These are phyloP conservation scores for Uromyces viciae-fabae DNA, from an alignment of 1,284 basidiomycete genomes.

Conservation along the genomic window DNA sequence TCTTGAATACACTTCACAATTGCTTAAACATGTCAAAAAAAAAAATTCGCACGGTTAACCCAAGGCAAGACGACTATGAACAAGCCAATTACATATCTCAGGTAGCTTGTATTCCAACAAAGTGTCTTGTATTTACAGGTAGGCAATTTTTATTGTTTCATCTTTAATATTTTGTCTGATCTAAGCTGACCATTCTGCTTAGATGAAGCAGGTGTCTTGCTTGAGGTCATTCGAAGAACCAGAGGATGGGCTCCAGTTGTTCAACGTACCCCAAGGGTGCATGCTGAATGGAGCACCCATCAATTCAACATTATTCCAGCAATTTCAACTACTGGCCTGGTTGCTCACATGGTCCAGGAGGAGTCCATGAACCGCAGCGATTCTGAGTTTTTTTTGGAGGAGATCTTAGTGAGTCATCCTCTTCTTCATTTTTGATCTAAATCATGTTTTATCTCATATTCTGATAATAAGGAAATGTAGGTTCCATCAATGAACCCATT, in stretches of 20 bases:
- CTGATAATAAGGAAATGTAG: not conserved
- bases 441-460: too few relatives aligned
- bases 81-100: not conserved
- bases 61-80: not conserved
- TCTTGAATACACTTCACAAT: not conserved
- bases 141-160: not conserved
- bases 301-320: not conserved
- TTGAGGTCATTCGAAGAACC: not conserved
- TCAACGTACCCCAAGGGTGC: not conserved
- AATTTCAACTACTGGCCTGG: not conserved
- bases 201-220: not conserved
- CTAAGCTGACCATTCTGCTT: not conserved
- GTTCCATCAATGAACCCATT: not conserved
- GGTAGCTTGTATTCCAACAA: not conserved
- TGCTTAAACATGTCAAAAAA: not conserved
- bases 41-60: not conserved
- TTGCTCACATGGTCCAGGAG: not conserved
- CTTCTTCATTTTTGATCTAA: not conserved
- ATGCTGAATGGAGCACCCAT: not conserved
- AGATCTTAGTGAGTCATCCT: not conserved
- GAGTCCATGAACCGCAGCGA: not conserved
- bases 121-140: conserved; percentile 10
- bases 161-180: not conserved
- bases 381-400: conserved; percentile 1
- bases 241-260: not conserved